Conservation (phyloP, 306 rosid species). For the Lathyrus tuberosus region DNA sequence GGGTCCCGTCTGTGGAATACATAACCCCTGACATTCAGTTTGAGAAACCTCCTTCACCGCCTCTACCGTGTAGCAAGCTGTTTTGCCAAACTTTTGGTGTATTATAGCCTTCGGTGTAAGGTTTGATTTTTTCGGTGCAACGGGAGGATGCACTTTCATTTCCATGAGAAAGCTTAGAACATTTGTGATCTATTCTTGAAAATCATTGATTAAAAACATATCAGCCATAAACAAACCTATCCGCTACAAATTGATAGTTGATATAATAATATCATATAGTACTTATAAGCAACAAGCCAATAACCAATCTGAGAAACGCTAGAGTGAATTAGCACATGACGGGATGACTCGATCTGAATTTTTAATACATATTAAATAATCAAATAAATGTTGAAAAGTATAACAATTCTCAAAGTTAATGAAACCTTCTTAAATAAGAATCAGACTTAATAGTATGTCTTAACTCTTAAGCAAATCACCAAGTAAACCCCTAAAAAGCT, state of each 20-base stretch:
- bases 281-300: not conserved
- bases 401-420: not conserved
- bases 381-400: not conserved
- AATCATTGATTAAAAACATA: constrained; percentile 14
- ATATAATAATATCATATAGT: not conserved
- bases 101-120: constrained; percentile 78
- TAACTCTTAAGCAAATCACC: too few species aligned
- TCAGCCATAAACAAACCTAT: constrained; percentile 5
- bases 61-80: constrained; percentile 67
- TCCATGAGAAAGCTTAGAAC: constrained; percentile 55
- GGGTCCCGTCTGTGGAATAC: constrained; percentile 61
- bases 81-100: constrained; percentile 61
- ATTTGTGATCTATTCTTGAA: constrained; percentile 35
- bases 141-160: constrained; percentile 40
- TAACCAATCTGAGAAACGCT: not conserved
- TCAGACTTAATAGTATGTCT: too few species aligned
- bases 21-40: constrained; percentile 75
- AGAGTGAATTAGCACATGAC: not conserved
- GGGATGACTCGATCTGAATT: not conserved
- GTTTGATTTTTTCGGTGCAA: constrained; percentile 42
- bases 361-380: not conserved
- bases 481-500: too few species aligned
- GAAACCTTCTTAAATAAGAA: not conserved
- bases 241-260: constrained; percentile 9
- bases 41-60: constrained; percentile 65